Base-by-base conservation (phyloP, 1,139 yeast species). In the Yamadazyma diospyri region DNA sequence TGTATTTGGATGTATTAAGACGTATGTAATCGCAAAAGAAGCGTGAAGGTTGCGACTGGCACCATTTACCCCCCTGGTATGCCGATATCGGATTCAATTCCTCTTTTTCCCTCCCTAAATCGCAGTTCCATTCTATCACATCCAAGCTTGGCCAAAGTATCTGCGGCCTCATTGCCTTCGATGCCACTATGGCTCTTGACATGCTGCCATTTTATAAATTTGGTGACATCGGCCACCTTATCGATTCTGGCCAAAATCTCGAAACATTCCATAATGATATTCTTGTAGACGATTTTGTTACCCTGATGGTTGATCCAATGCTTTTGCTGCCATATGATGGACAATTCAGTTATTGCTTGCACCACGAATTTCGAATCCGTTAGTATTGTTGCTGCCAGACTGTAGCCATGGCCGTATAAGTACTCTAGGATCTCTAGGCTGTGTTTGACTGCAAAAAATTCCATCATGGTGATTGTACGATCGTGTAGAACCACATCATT, bases 401-500 rank as follows among this genome's bases (percentile, higher is more conserved):
- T 3, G 7, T 10, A 18, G 3, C 29, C 29, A 6, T 5, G 4
- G 13, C 20, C 5, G 16, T 18, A 20, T n/a, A 10, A 6, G 9
- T 17, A 8, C 14, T 27, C 29, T 9, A 27, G n/a, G 14, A 27
- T 18, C 9, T 8, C 8, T 10, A 27, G 46, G 6, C 53, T 0
- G 27, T 66, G 67, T 6, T 59, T 53, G 15, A 84, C 65, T 0
- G 94, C 97, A 12, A 61, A 52, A 15, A 88, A 66, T 55, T 89
- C 97, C 2, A 95, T 94, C 29, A 88, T 63, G 46, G 84, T 89
- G 48, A 86, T 89, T 0, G 95, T 87, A 10, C 12, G 20, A 15
- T 26, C 29, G 5, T 6, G 3, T 6, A 16, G 11, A 12, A 8
- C n/a, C 5, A 20, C n/a, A 15, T 12, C 12, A 16, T 27, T 18